Evolutionary conservation across 352 stramenopile species (phyloP), one percentile per base, ranked within the genome.

Genomic region (Phytophthora hibernalis): DNA sequence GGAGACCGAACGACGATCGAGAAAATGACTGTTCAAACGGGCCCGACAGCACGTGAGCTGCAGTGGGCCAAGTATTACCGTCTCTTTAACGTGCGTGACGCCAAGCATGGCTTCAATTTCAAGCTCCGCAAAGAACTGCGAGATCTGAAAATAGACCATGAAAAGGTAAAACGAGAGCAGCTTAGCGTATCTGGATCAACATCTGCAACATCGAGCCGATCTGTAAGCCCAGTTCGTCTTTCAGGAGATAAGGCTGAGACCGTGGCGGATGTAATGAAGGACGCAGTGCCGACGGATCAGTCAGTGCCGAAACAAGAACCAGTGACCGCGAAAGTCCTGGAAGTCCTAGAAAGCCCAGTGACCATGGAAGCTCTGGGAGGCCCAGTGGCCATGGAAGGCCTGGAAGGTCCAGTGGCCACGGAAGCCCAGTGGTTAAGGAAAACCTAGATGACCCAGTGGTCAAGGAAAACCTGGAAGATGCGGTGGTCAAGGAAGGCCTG

Each of bases 31-130:
- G 81, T 83, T 33, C 85, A 83, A 20, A 80, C 71, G 1, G 87
- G 87, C 0, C 87, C 87, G 7, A 72, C 68, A 11, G 21, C 66
- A 8, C 81, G 83, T 22, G 87, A 95, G 69, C 55, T 95, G 44
- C 52, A 70, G 18, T 93, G 83, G 83, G 87, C 70, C 4, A 78
- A 71, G 37, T 61, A 72, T 5, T 68, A 76, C 7, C 77, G 62
- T 49, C 53, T 93, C 28, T 95, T 95, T 47, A 68, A 89, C 2
- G 31, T 68, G 6, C 85, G 87, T 37, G 86, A 92, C 55, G 87
- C 83, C 0, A 71, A 74, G 24, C 53, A 72, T 11, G 87, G 87
- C 13, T 91, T 83, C 55, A 85, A 95, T 58, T 95, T 93, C 53
- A 74, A 93, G 38, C 56, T 68, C 18, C 87, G 87, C 15, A 90